Conservation (phyloP, 2,329 filamentous ascomycete genomes). For the Sporothrix schenckii region DNA sequence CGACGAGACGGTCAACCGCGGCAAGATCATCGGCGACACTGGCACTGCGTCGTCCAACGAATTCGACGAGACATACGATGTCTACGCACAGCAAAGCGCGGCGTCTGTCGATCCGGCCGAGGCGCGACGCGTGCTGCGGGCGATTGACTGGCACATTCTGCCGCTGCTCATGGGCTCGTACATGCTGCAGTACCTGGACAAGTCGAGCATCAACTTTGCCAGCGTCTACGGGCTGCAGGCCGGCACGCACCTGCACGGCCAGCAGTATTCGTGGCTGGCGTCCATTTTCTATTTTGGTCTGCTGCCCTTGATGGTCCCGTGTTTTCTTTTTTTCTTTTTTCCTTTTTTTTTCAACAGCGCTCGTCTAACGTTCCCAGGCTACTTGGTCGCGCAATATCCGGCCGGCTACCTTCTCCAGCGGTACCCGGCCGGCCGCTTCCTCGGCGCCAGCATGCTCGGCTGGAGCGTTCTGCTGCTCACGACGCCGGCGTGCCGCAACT, state of each 20-base stretch:
- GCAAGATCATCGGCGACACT: too few species aligned
- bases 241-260: slow-evolving; percentile 39
- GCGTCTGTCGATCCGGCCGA: slow-evolving; percentile 34
- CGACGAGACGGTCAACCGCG: neutral
- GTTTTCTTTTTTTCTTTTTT: too few species aligned
- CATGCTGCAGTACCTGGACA: slow-evolving; percentile 65
- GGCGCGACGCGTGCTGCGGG: slow-evolving; percentile 50
- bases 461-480: slow-evolving; percentile 54
- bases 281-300: slow-evolving; percentile 32
- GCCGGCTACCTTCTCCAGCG: slow-evolving; percentile 42
- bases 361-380: neutral
- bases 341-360: too few species aligned
- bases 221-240: slow-evolving; percentile 33
- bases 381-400: slow-evolving; percentile 39
- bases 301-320: too few species aligned
- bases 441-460: slow-evolving; percentile 56
- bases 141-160: slow-evolving; percentile 61
- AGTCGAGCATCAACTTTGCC: slow-evolving; percentile 41
- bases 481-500: slow-evolving; percentile 58
- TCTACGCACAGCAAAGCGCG: neutral
- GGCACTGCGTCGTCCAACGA: neutral
- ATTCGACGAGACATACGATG: slow-evolving; percentile 16
- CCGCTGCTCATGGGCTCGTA: slow-evolving; percentile 62
- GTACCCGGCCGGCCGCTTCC: slow-evolving; percentile 44
- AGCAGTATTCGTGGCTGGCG: slow-evolving; percentile 43